Base-by-base conservation (phyloP, 2,329 filamentous ascomycete genomes). In the Stagonosporopsis rhizophila region DNA sequence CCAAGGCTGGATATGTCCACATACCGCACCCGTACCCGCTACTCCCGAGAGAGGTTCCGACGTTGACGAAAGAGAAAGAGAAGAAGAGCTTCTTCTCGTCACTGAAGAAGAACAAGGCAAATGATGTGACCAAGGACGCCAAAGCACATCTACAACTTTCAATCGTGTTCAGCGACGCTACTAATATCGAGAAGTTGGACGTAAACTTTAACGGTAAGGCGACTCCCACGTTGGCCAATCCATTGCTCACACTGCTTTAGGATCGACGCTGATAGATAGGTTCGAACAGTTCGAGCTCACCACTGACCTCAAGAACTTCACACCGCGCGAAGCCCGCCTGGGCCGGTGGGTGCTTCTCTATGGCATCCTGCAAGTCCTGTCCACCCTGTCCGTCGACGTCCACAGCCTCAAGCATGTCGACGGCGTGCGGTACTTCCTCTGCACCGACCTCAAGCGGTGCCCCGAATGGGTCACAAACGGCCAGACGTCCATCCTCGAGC, bases 11-110 rank as follows among this genome's bases (percentile, higher is more conserved):
- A 7, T 88, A 85, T 67, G 52, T 66, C 2, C 75, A 77, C 20
- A 75, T 78, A 28, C 75, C 88, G 0, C 83, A 89, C 56, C 87
- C 88, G 0, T 89, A 87, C 60, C 87, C 88, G 0, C 74, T 89
- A 1, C 79, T 89, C 3, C 88, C 88, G 1, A 62, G 67, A 38
- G 67, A 70, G 25, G 64, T 75, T 12, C 64, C 67, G 2, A 62
- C 65, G 34, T 51, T 52, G 4, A 51, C 58, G 12, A 70, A 69
- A 28, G 62, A 66, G 4, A 61, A 68, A 11, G 65, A 72, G 62
- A 77, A 74, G 54, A 66, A 67, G 15, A 56, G 76, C 27, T 75
- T 77, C 40, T 65, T 70, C 3, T 59, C 66, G 0, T 56, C 47
- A 4, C 37, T 75, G 46, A 77, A 73, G 60, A 76, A 74, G 52